These are phyloP conservation scores for Thelonectria blattea DNA, from an alignment of 2,329 filamentous ascomycete genomes.

Conservation along the genomic window DNA sequence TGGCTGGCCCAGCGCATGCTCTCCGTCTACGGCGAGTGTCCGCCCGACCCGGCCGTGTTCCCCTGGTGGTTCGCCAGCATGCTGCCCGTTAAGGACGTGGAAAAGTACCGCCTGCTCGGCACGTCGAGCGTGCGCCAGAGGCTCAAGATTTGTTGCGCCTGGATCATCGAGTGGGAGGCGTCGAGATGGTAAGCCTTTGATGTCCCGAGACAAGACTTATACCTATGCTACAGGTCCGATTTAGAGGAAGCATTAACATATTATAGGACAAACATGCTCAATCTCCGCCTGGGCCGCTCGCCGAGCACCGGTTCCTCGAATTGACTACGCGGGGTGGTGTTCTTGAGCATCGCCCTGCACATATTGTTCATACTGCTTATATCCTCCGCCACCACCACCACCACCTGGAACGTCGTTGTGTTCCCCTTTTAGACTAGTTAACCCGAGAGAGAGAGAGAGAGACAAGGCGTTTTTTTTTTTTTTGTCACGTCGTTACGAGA, in stretches of 20 bases:
- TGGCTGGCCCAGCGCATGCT: conserved; percentile 79
- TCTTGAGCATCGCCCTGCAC: conserved; percentile 25
- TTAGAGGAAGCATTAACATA: no score
- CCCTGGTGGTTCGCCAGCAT: conserved; percentile 92
- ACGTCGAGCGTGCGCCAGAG: conserved; percentile 80
- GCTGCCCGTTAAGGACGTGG: conserved; percentile 75
- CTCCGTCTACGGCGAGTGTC: conserved; percentile 77
- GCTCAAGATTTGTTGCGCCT: conserved; percentile 80
- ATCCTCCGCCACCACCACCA: background rate
- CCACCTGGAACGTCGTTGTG: background rate
- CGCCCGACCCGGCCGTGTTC: conserved; percentile 76
- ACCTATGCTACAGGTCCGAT: no score
- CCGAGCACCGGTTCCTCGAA: conserved; percentile 42
- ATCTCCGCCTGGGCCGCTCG: conserved; percentile 39
- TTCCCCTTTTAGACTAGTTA: background rate
- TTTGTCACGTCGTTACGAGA: no score
- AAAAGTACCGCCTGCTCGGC: conserved; percentile 78
- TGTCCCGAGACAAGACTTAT: no score
- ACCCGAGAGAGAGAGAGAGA: no score
- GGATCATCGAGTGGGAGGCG: conserved; percentile 76
- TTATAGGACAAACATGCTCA: conserved; percentile 38
- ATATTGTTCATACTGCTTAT: conserved; percentile 19
- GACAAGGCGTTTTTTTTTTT: no score
- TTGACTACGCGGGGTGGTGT: conserved; percentile 25
- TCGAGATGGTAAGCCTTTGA: conserved; percentile 72